A percentile compares a stretch with the other conserved stretches of the same genome.
phyloP scores from a whole-genome alignment of 768 basidiomycete species.

The Hericium rajendrae region DNA sequence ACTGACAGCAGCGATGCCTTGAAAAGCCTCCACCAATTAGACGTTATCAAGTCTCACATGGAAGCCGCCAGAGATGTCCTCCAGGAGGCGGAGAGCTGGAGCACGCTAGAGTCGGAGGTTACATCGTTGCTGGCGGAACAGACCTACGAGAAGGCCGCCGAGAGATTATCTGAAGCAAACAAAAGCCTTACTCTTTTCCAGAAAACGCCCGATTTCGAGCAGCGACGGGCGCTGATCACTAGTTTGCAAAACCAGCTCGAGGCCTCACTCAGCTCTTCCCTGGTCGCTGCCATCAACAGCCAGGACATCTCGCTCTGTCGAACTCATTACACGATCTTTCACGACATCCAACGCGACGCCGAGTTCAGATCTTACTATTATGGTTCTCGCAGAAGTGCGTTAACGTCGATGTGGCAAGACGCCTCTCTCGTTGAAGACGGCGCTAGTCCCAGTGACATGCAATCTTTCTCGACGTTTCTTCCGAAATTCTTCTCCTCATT shows the following conservation, averaged over 20 bases:
- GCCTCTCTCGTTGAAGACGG: conserved; percentile 41
- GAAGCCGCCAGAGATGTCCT: conserved; percentile 83
- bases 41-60: conserved; percentile 79
- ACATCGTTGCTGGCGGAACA: conserved; percentile 72
- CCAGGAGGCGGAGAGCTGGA: conserved; percentile 95
- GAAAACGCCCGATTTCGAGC: conserved; percentile 87
- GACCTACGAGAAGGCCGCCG: conserved; percentile 84
- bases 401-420: conserved; percentile 64
- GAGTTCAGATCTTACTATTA: conserved; percentile 96
- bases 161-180: conserved; percentile 80
- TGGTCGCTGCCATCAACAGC: conserved; percentile 78
- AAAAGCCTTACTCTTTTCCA: conserved; percentile 88
- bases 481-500: conserved; percentile 68
- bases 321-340: conserved; percentile 79
- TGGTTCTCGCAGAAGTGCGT: conserved; percentile 58
- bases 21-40: conserved; percentile 70
- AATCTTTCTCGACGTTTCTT: conserved; percentile 58
- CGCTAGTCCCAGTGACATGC: conserved; percentile 24
- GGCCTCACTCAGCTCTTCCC: conserved; percentile 80
- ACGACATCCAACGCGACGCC: conserved; percentile 80
- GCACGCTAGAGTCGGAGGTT: conserved; percentile 87
- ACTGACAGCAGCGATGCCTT: conserved; percentile 56
- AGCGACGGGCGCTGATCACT: conserved; percentile 75
- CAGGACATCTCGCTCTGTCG: conserved; percentile 69
- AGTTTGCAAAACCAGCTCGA: conserved; percentile 95